Percentiles rank a stretch among this genome's conserved stretches.
Conservation (phyloP, 1,284 basidiomycete species). For the Ganoderma leucocontextum region DNA sequence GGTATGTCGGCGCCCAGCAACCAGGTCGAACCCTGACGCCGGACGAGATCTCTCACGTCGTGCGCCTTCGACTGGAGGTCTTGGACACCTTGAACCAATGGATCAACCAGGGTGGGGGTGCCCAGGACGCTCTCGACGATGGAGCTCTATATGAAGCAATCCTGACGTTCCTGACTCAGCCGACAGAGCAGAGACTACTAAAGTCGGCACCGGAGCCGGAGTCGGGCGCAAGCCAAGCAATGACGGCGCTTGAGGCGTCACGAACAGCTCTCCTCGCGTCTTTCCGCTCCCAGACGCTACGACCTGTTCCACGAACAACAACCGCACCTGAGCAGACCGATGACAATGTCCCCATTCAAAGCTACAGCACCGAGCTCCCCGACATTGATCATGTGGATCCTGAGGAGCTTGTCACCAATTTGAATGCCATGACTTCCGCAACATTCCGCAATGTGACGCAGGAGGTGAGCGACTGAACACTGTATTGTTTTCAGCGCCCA, state of each 20-base stretch:
- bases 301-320: slow-evolving; percentile 54
- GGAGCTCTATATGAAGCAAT: slow-evolving; percentile 64
- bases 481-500: background rate
- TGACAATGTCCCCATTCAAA: slow-evolving; percentile 41
- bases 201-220: slow-evolving; percentile 39
- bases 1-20: slow-evolving; percentile 62
- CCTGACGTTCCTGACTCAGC: slow-evolving; percentile 57
- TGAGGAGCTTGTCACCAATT: slow-evolving; percentile 73
- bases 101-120: slow-evolving; percentile 73
- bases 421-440: slow-evolving; percentile 78
- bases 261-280: slow-evolving; percentile 51
- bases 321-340: slow-evolving; percentile 41
- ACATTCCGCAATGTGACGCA: slow-evolving; percentile 77
- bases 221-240: slow-evolving; percentile 54
- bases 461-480: slow-evolving; percentile 55
- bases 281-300: slow-evolving; percentile 67
- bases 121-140: slow-evolving; percentile 80
- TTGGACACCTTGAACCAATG: slow-evolving; percentile 73
- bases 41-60: slow-evolving; percentile 38
- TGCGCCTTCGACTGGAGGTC: slow-evolving; percentile 60
- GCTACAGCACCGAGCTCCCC: slow-evolving; percentile 64
- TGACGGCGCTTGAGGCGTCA: slow-evolving; percentile 54
- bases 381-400: slow-evolving; percentile 72
- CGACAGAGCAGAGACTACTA: slow-evolving; percentile 35
- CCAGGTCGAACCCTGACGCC: slow-evolving; percentile 30